Base-by-base conservation (phyloP, 2,329 filamentous ascomycete species). In the Niveomyces coronatus region DNA sequence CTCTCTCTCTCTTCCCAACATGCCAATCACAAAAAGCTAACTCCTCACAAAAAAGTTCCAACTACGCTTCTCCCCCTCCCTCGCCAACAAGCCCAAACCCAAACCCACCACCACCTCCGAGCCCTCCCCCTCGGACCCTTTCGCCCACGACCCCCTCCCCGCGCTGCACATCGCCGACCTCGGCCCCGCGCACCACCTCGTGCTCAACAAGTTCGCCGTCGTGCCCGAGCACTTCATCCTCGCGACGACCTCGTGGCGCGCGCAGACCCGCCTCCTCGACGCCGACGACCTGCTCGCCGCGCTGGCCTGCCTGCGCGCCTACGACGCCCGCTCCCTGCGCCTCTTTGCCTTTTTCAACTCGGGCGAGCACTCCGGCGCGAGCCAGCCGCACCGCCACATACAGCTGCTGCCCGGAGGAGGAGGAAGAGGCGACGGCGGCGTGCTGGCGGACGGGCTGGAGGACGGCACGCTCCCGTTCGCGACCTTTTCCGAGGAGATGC, bases 121-220 rank as follows among this genome's bases (percentile, higher is more conserved):
- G 4, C 9, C 45, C 28, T 51, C 51, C 19, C 52, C 57, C 29
- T 47, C 45, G 31, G 66, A 62, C 35, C 61, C 62, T 3, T 65
- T 71, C 49, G 72, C 85, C 53, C 79, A 79, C 0, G 9, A 30
- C 8, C 56, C 68, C 0, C 49, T 62, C 3, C 62, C 67, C 5
- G 61, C 73, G 9, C 68, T 81, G 40, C 62, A 79, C 26, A 57
- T 78, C 30, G 55, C 69, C 13, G 54, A 57, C 18, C 50, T 82
- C 7, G 63, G 62, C 2, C 62, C 73, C 1, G 55, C 62, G 8
- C 80, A 86, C 55, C 67, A 70, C 42, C 65, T 85, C 29, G 74
- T 86, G 1, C 63, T 86, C 28, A 86, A 86, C 64, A 86, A 85
- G 56, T 86, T 82, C 49, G 79, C 82, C 34, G 60, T 86, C 34